phyloP scores from a whole-genome alignment of 257 asterid genomes.

The Oldenlandia corymbosa region DNA sequence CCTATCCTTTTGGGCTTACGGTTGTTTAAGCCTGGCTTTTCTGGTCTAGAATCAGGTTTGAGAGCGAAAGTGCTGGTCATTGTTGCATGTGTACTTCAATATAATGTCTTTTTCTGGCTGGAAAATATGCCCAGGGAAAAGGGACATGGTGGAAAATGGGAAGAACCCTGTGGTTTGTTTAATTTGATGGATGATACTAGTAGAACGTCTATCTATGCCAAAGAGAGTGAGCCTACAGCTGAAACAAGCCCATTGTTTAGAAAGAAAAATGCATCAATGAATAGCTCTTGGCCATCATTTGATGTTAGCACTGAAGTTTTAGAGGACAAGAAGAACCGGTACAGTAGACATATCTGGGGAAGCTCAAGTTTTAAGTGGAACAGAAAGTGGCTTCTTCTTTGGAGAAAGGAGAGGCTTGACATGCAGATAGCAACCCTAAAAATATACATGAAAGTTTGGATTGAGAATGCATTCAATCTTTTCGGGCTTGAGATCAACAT shows the following conservation, averaged over 20 bases:
- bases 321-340: constrained; percentile 32
- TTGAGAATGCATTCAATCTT: constrained; percentile 89
- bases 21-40: constrained; percentile 52
- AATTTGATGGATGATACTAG: constrained; percentile 46
- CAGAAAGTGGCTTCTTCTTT: constrained; percentile 53
- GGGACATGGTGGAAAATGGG: constrained; percentile 49
- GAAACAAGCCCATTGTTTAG: constrained; percentile 22
- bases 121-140: constrained; percentile 59
- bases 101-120: constrained; percentile 84
- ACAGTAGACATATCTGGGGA: constrained; percentile 76
- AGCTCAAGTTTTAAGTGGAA: constrained; percentile 80
- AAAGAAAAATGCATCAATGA: constrained; percentile 27
- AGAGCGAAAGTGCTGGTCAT: constrained; percentile 88
- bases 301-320: constrained; percentile 27
- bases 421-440: constrained; percentile 76
- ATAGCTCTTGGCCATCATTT: constrained; percentile 54
- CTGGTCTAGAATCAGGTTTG: constrained; percentile 82
- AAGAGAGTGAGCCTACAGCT: constrained; percentile 19
- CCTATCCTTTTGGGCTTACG: constrained; percentile 74
- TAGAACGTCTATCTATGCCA: constrained; percentile 19
- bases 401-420: constrained; percentile 86
- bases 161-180: constrained; percentile 88
- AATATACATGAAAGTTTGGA: constrained; percentile 85
- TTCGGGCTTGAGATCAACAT: constrained; percentile 96
- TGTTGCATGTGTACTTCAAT: constrained; percentile 86